Conservation (phyloP, 768 basidiomycete genomes). For the Mycena alexandri region DNA sequence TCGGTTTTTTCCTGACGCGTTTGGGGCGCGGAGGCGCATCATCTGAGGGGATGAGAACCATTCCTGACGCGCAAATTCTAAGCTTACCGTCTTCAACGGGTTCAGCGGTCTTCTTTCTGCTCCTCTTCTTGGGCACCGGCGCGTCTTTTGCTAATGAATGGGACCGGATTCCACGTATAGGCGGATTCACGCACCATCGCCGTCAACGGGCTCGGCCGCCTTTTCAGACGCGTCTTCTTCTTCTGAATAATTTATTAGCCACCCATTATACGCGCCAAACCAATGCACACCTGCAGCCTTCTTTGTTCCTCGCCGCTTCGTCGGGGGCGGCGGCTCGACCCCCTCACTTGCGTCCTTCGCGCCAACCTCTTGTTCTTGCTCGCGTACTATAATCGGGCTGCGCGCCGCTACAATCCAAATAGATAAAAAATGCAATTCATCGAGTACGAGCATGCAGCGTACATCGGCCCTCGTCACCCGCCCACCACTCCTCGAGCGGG, state of each 20-base stretch:
- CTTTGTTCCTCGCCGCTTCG: slow-evolving; percentile 11
- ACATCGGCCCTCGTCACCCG: slow-evolving; percentile 22
- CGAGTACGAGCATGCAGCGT: slow-evolving; percentile 2
- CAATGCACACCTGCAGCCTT: background rate
- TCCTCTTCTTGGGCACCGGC: slow-evolving; percentile 19
- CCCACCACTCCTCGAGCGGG: slow-evolving; percentile 49
- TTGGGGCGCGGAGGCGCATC: slow-evolving; percentile 23
- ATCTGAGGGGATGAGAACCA: background rate
- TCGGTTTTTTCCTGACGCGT: slow-evolving; percentile 28
- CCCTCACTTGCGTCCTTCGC: background rate
- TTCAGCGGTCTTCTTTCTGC: slow-evolving; percentile 19
- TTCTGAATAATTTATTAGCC: background rate
- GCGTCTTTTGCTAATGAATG: slow-evolving; percentile 13
- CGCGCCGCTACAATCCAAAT: background rate
- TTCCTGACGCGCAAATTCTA: background rate
- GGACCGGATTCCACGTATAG: background rate
- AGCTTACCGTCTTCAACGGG: slow-evolving; percentile 20
- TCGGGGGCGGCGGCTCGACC: background rate
- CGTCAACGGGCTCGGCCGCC: background rate
- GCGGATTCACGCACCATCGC: slow-evolving; percentile 11
- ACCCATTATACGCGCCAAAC: no score
- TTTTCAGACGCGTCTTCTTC: slow-evolving; percentile 19
- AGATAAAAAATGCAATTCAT: background rate
- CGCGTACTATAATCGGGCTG: background rate
- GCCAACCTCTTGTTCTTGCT: background rate